phyloP scores from a whole-genome alignment of 352 stramenopile species.

The Phytophthora cajani region DNA sequence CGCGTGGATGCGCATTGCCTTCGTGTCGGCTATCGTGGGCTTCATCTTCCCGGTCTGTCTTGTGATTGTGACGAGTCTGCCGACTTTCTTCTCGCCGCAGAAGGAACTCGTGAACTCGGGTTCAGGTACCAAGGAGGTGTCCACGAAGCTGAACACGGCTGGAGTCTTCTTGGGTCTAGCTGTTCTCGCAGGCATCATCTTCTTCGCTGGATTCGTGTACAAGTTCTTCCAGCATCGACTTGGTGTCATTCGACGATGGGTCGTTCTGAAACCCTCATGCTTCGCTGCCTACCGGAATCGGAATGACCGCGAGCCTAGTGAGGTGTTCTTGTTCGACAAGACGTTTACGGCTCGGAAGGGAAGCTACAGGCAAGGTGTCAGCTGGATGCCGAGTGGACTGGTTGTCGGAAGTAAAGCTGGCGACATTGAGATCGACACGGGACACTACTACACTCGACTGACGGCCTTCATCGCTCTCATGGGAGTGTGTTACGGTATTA shows the following conservation, averaged over 20 bases:
- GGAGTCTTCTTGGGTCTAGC: conserved; percentile 67
- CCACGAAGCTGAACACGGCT: conserved; percentile 52
- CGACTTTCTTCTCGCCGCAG: conserved; percentile 69
- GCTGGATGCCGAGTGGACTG: conserved; percentile 89
- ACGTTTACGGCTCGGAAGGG: conserved; percentile 79
- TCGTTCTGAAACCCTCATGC: conserved; percentile 87
- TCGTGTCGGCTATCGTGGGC: conserved; percentile 80
- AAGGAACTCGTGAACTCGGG: conserved; percentile 59
- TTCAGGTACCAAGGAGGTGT: conserved; percentile 48
- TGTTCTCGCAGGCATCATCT: conserved; percentile 61
- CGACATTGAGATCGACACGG: conserved; percentile 87
- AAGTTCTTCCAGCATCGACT: conserved; percentile 90
- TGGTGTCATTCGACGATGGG: conserved; percentile 85
- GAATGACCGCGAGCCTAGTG: conserved; percentile 76
- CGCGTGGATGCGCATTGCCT: conserved; percentile 87
- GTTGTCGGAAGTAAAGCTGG: conserved; percentile 81
- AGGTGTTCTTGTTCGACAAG: conserved; percentile 90
- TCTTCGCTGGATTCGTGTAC: conserved; percentile 83
- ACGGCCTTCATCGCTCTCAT: conserved; percentile 69
- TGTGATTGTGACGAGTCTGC: conserved; percentile 75
- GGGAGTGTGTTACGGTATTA: conserved; percentile 74
- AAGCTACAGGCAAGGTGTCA: conserved; percentile 84
- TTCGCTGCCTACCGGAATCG: conserved; percentile 84
- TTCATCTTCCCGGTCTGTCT: conserved; percentile 84
- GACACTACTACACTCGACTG: conserved; percentile 86